phyloP scores from a whole-genome alignment of 208 protist species.

The Wallacemonas sp. region DNA sequence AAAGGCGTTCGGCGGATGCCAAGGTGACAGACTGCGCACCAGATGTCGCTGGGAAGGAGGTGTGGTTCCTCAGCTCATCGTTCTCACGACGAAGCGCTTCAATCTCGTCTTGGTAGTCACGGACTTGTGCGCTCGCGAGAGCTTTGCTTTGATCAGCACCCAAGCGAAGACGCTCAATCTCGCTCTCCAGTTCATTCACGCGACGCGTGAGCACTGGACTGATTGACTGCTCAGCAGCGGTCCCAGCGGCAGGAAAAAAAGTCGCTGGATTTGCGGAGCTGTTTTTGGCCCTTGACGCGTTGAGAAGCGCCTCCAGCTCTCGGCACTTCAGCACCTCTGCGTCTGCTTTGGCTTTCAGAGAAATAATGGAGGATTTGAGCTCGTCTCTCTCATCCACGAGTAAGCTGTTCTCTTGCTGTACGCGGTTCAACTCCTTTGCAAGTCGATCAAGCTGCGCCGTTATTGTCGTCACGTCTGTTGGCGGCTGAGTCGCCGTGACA shows the following conservation, averaged over 20 bases:
- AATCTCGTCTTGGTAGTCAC: constrained; percentile 37
- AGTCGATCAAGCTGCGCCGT: not conserved
- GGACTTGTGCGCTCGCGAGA: constrained; percentile 3
- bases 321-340: not conserved
- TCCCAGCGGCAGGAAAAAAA: too few species aligned
- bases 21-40: not conserved
- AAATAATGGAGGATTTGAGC: not conserved
- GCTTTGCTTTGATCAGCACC: constrained; percentile 33
- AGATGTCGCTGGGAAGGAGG: not conserved
- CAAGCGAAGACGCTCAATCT: constrained; percentile 17
- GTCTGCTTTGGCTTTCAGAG: constrained; percentile 2
- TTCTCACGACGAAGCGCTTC: constrained; percentile 51
- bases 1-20: constrained; percentile 30
- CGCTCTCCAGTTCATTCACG: constrained; percentile 29
- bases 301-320: constrained; percentile 8
- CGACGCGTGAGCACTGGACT: too few species aligned
- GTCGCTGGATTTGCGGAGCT: too few species aligned
- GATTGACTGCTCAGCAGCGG: too few species aligned
- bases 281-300: not conserved
- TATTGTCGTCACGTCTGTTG: not conserved
- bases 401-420: not conserved
- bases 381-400: constrained; percentile 20
- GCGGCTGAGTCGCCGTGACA: not conserved
- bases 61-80: constrained; percentile 15
- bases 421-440: not conserved